These are phyloP conservation scores for Mallotus repandus DNA, from an alignment of 441 rosid genomes.

Conservation along the genomic window DNA sequence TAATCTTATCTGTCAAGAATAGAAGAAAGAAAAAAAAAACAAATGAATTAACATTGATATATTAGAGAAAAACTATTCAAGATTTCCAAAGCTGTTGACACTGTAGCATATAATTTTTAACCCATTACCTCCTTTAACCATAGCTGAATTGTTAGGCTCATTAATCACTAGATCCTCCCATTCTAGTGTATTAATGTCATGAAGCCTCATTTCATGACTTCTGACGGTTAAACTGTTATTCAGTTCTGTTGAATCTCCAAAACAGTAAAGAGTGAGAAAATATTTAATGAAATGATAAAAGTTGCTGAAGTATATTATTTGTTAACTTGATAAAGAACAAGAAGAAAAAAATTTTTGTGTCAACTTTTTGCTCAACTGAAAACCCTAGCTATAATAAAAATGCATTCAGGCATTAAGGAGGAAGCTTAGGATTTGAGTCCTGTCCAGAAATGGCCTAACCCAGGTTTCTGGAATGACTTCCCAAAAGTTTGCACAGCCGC, in stretches of 20 bases:
- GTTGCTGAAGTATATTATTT: background rate
- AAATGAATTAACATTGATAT: background rate
- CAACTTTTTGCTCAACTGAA: slow-evolving; percentile 13
- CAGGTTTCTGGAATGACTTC: slow-evolving; percentile 6
- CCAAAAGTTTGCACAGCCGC: background rate
- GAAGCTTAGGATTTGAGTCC: background rate
- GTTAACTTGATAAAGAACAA: background rate
- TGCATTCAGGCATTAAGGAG: background rate
- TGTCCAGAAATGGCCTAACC: slow-evolving; percentile 1
- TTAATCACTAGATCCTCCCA: slow-evolving; percentile 90
- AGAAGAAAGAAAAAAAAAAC: slow-evolving; percentile 11
- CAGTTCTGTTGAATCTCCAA: slow-evolving; percentile 46
- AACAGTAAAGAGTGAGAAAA: slow-evolving; percentile 26
- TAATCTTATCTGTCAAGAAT: slow-evolving; percentile 47
- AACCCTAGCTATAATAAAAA: background rate
- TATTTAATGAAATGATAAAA: slow-evolving; percentile 5
- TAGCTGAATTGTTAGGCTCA: slow-evolving; percentile 40
- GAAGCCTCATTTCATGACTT: slow-evolving; percentile 78
- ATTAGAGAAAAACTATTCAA: slow-evolving; percentile 7
- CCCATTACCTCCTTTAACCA: slow-evolving; percentile 48
- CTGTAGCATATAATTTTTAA: slow-evolving; percentile 2
- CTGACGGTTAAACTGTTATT: slow-evolving; percentile 39
- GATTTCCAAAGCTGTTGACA: slow-evolving; percentile 17
- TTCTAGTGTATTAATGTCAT: slow-evolving; percentile 91
- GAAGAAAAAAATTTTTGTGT: background rate